phyloP scores from a whole-genome alignment of 306 rosid genomes.

The Rubus idaeus region DNA sequence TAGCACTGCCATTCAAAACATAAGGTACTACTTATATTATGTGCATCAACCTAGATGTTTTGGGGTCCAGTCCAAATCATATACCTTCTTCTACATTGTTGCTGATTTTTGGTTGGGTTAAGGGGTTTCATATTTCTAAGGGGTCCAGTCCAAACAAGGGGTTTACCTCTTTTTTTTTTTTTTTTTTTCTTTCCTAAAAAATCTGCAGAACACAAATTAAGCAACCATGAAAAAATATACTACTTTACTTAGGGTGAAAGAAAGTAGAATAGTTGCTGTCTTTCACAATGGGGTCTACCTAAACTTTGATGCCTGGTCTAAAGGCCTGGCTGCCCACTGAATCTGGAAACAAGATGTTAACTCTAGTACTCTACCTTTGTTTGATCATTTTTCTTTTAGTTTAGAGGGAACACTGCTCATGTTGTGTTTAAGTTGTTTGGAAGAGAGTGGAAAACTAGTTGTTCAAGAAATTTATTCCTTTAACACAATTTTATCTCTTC shows the following conservation, averaged over 20 bases:
- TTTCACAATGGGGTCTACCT: not conserved
- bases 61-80: not conserved
- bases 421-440: not conserved
- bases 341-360: not conserved
- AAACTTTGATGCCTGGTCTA: not conserved
- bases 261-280: not conserved
- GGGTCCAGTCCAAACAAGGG: too few relatives aligned
- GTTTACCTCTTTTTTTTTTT: not conserved
- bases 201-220: not conserved
- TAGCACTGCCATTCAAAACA: slow-evolving; percentile 36
- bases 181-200: not conserved
- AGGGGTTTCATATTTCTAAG: not conserved
- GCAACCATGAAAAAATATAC: not conserved
- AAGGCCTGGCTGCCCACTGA: not conserved
- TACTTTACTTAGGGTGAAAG: not conserved
- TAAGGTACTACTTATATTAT: slow-evolving; percentile 40
- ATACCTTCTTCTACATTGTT: not conserved
- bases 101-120: not conserved
- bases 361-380: not conserved
- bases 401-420: not conserved
- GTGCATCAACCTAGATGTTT: not conserved
- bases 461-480: not conserved
- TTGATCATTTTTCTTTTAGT: not conserved
- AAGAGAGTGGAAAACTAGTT: not conserved
- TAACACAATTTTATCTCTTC: not conserved